Base-by-base conservation (phyloP, 208 protist species). In the Angomonas ambiguus region DNA sequence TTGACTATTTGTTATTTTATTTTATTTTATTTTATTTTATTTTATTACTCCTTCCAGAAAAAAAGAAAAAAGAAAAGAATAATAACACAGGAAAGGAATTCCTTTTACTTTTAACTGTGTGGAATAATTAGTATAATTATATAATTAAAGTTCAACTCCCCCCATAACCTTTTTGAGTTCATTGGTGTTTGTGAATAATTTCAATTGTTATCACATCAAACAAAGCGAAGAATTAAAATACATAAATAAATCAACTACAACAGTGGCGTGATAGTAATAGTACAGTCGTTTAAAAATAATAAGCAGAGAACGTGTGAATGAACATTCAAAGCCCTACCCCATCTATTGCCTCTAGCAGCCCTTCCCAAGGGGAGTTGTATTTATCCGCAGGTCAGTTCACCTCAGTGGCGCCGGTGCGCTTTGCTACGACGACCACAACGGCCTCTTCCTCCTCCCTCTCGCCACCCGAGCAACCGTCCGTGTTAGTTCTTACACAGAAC, bases 401-500 rank as follows among this genome's bases (percentile, higher is more conserved):
- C n/a, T 11, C 49, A 5, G n/a, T 27, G n/a, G n/a, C 22, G n/a
- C 49, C n/a, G 11, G 49, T 56, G 5, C 49, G 49, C 49, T 56
- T 56, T 24, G 41, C 8, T 45, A 8, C 42, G 25, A 11, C 22
- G 6, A 25, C 4, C 38, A 30, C 33, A 22, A 11, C 42, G 13
- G 16, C 5, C 32, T 45, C 61, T 10, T 8, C 16, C 24, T 24
- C 25, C 11, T 55, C 8, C 56, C 31, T 34, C 5, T 27, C 22
- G 28, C 22, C 22, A 8, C 62, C 67, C 33, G 58, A 59, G 11
- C 77, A 80, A 45, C 83, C 83, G 60, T 80, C 71, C 11, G 65
- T 89, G 51, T 77, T 93, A 0, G 42, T 91, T 2, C 51, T 94
- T 1, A 88, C 88, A 2, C 88, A 94, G 66, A 94, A 94, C 58